A percentile compares a stretch with the other conserved stretches of the same genome.
phyloP scores from a whole-genome alignment of 2,329 filamentous ascomycete genomes.

The Apiospora aurea region DNA sequence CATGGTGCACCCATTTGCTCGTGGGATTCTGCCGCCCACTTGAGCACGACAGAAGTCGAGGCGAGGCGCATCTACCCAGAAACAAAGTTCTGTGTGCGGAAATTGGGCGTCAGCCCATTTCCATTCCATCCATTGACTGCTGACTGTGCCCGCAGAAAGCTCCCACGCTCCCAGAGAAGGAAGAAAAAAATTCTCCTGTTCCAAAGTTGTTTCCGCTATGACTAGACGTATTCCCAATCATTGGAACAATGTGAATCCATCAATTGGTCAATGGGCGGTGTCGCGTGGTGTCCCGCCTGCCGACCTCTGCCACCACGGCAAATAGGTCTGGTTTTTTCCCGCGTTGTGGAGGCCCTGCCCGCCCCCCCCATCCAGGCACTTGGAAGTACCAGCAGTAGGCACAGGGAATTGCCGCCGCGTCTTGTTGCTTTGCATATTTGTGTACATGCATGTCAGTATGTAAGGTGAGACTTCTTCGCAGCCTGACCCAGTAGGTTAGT shows the following conservation, averaged over 20 bases:
- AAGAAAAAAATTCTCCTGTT: background rate
- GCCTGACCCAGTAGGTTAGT: background rate
- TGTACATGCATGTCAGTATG: background rate
- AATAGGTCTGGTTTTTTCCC: slow-evolving; percentile 13
- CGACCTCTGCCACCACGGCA: slow-evolving; percentile 10
- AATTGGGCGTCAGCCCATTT: slow-evolving; percentile 10
- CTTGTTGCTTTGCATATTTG: background rate
- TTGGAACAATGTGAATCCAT: background rate
- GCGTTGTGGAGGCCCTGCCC: slow-evolving; percentile 3
- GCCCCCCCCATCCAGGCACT: background rate
- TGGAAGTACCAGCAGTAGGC: background rate
- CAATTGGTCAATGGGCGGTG: background rate
- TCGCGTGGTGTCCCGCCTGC: slow-evolving; percentile 13
- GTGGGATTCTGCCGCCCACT: background rate
- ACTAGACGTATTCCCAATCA: background rate
- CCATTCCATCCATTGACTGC: background rate
- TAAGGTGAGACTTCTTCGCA: background rate
- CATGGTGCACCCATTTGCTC: background rate
- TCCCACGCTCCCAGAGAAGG: no score
- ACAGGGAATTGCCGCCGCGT: slow-evolving; percentile 10
- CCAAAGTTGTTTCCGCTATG: slow-evolving; percentile 21
- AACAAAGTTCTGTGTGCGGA: slow-evolving; percentile 10
- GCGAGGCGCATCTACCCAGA: background rate
- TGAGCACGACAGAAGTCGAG: background rate
- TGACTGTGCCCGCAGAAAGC: slow-evolving; percentile 1